Base-by-base conservation (phyloP, 2,329 filamentous ascomycete genomes). In the Ophiostoma tasmaniense region DNA sequence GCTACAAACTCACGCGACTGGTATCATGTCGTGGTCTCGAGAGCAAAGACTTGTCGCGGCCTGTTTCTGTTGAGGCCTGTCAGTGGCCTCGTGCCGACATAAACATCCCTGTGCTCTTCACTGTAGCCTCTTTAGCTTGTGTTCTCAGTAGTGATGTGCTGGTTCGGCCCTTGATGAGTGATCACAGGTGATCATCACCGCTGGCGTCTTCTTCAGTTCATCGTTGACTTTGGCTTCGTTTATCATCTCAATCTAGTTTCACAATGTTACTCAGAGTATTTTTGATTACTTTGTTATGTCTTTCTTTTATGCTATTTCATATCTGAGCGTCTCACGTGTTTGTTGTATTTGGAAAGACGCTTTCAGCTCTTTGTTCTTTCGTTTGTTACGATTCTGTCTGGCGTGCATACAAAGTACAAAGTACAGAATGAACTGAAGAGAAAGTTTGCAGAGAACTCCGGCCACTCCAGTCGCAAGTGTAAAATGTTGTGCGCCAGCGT, bases 401-500 rank as follows among this genome's bases (percentile, higher is more conserved):
- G 33, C 33, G 37, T 39, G 13, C 11, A 13, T 39, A 39, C 37
- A 13, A 11, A 39, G 5, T 39, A 39, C 13, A 11, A 33, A 4
- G 33, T 33, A 33, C 33, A 33, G 33, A 33, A 33, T 33, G 6
- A 3, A 3, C 30, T 6, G 30, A 6, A 3, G 3, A 33, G 33
- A 6, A 33, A n/a, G n/a, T n/a, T n/a, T n/a, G n/a, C n/a, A n/a
- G n/a, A n/a, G n/a, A n/a, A n/a, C n/a, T n/a, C n/a, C n/a, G n/a
- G n/a, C n/a, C n/a, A n/a, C n/a, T n/a, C 52, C 20, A 22, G 7
- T 11, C 13, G 0, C 30, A 30, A 61, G 25, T 61, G 55, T 61
- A 61, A 61, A 61, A 64, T 64, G 30, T 22, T 64, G 61, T 64
- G 61, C 61, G 64, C 64, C 64, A 35, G 39, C 64, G 64, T 66